phyloP scores from a whole-genome alignment of 2,329 filamentous ascomycete genomes.

The Coniochaeta sp. region DNA sequence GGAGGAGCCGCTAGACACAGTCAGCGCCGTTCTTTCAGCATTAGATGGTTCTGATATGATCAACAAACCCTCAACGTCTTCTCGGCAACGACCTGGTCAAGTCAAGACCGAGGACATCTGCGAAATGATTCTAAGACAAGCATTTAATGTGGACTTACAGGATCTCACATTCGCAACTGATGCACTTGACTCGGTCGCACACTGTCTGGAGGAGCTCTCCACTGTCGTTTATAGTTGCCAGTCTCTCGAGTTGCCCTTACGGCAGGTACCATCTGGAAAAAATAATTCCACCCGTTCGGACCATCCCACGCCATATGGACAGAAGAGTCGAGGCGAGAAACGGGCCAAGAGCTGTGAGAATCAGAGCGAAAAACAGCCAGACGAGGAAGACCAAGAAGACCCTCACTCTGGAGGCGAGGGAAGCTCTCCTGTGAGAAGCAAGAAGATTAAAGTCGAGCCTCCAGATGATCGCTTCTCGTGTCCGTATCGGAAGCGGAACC shows the following conservation, averaged over 20 bases:
- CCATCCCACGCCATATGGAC: background rate
- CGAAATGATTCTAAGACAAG: background rate
- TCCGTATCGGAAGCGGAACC: conserved; percentile 1
- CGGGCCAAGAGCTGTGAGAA: background rate
- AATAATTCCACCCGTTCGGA: background rate
- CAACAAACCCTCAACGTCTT: background rate
- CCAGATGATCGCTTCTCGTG: background rate
- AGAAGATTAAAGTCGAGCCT: conserved; percentile 1
- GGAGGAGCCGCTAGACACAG: background rate
- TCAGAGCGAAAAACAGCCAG: background rate
- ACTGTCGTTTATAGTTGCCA: background rate
- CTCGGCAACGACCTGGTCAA: background rate
- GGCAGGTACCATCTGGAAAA: background rate
- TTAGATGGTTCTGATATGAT: background rate
- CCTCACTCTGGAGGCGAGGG: background rate
- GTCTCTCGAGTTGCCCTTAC: background rate
- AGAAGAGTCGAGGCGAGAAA: background rate
- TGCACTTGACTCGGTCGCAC: background rate
- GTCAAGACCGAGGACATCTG: background rate
- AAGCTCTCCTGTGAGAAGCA: background rate
- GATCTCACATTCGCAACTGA: background rate
- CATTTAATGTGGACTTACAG: background rate
- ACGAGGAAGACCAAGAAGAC: background rate
- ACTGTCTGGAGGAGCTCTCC: background rate
- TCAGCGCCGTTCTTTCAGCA: background rate